Conservation (phyloP, 2,329 filamentous ascomycete species). For the Neonectria magnoliae region DNA sequence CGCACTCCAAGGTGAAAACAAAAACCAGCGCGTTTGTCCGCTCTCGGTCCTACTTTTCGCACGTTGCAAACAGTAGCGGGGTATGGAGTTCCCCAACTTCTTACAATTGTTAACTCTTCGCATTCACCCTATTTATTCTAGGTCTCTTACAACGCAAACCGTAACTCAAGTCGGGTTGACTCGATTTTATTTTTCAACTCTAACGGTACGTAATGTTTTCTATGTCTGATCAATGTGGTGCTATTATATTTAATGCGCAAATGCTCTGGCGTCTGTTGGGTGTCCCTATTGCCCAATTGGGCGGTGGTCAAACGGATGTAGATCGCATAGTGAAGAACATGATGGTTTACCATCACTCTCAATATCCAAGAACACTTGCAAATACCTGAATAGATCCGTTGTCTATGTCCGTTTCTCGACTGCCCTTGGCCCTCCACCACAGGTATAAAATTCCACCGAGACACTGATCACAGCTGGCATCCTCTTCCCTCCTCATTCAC, state of each 20-base stretch:
- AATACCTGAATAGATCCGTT: not conserved
- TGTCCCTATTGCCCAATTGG: not conserved
- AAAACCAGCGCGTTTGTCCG: not conserved
- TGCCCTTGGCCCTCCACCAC: not conserved
- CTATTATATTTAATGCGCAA: no score
- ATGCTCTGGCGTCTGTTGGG: not conserved
- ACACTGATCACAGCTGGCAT: not conserved
- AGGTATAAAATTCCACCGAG: not conserved
- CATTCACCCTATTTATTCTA: not conserved
- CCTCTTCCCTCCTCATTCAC: no score
- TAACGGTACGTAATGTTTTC: not conserved
- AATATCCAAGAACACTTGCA: not conserved
- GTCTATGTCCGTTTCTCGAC: not conserved
- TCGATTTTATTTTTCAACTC: not conserved
- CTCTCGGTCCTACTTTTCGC: not conserved
- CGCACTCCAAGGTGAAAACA: not conserved
- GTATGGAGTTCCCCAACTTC: not conserved
- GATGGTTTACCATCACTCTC: not conserved
- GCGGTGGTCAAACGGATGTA: not conserved
- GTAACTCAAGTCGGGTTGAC: not conserved
- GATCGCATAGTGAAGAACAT: not conserved
- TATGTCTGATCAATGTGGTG: not conserved
- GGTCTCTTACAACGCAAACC: not conserved
- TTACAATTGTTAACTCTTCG: not conserved
- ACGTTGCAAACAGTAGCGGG: not conserved